Evolutionary conservation across 2,329 filamentous ascomycete genomes (phyloP), one percentile per base, ranked within the genome.

Genomic region (Beauveria caledonica): DNA sequence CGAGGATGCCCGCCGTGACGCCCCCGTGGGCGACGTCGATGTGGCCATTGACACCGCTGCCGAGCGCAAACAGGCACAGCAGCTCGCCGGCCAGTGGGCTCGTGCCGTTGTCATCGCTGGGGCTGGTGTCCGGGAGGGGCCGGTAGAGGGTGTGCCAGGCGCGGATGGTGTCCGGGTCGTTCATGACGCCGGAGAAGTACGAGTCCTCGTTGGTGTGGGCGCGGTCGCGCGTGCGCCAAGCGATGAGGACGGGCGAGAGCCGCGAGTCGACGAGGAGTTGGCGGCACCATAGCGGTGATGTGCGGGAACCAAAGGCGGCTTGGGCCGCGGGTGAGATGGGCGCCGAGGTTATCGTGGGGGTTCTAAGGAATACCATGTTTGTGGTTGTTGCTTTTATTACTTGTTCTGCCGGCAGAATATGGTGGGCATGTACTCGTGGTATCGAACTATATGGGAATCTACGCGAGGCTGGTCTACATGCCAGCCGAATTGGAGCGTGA

Each of bases 1-100:
- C 66, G 8, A 67, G 58, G n/a, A 68, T 46, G 19, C 61, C 52
- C 1, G 65, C 63, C 15, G 62, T 42, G 39, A 68, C 49, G 10
- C 66, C 66, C 9, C 66, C 66, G 39, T 68, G 65, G 4, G 66
- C 61, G 11, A 66, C 61, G 1, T 63, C 64, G 5, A 39, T 17
- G 36, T 68, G 66, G 17, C 65, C 65, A 1, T 65, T 60, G 15
- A 68, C 61, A 5, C 60, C 53, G 51, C 39, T 48, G 33, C 65
- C 65, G 13, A 66, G 62, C 15, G 59, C 15, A 27, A 61, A 48
- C 51, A 61, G 52, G 46, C 25, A 39, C 13, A 57, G 45, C 33
- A 61, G 17, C 59, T 61, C 59, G 3, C 59, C 59, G 5, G 44
- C 44, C 39, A 56, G 23, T 6, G 45, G 53, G n/a, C 10, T 17